Evolutionary conservation across 176 grass and related monocot species (phyloP).

Genomic region (Microstegium vimineum): DNA sequence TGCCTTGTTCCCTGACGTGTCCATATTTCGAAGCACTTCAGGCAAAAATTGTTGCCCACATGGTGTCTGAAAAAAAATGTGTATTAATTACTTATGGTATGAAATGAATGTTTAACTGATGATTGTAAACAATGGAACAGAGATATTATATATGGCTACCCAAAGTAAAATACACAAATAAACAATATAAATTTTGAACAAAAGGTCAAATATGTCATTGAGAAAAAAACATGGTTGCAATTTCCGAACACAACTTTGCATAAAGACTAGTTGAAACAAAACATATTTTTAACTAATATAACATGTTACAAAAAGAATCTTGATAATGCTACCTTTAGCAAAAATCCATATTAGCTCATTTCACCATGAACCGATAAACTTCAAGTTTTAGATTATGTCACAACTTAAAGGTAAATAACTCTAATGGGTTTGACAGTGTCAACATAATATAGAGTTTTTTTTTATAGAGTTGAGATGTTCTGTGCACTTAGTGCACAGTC

Average conservation of each 20-base stretch:
- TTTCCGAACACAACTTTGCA: not conserved
- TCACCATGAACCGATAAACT: not conserved
- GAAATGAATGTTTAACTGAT: not conserved
- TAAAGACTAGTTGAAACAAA: not conserved
- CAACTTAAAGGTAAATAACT: not conserved
- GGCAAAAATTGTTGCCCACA: slow-evolving; percentile 89
- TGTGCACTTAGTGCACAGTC: not conserved
- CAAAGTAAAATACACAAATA: not conserved
- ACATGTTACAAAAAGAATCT: not conserved
- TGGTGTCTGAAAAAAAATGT: slow-evolving; percentile 43
- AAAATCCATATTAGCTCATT: not conserved
- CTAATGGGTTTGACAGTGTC: not conserved
- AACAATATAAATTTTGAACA: not conserved
- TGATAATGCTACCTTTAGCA: not conserved
- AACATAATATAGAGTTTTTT: not conserved
- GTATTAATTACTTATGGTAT: not conserved
- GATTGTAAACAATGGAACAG: not conserved
- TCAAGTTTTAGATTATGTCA: not conserved
- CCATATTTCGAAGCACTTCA: slow-evolving; percentile 81
- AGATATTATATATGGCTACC: not conserved
- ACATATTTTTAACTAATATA: not conserved
- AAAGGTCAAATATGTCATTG: not conserved
- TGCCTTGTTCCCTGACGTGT: slow-evolving; percentile 37
- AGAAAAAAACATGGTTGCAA: not conserved
- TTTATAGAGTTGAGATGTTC: not conserved